phyloP scores from a whole-genome alignment of 306 rosid genomes.

The Carpinus fangiana region DNA sequence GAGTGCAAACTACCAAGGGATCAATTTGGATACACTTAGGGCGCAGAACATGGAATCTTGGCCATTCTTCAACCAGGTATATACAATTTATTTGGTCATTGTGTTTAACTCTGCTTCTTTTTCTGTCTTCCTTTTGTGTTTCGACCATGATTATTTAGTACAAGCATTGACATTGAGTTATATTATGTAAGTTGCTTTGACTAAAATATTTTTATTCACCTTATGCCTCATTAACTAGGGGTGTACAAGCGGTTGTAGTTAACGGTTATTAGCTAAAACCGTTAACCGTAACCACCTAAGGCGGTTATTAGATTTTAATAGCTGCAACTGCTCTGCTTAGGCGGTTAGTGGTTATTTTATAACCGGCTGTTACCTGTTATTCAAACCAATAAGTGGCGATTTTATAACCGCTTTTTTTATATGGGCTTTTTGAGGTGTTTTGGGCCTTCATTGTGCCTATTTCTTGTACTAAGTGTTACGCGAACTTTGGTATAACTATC shows the following conservation, averaged over 20 bases:
- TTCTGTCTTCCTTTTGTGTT: not conserved
- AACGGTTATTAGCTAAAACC: not conserved
- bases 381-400: too few relatives aligned
- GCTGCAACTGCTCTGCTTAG: too few relatives aligned
- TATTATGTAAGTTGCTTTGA: not conserved
- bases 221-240: not conserved
- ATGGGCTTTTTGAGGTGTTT: not conserved
- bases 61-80: constrained; percentile 96
- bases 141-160: not conserved
- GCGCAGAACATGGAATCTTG: constrained; percentile 93
- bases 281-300: too few relatives aligned
- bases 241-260: not conserved
- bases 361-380: too few relatives aligned
- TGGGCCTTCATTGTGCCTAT: too few relatives aligned
- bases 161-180: not conserved
- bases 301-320: too few relatives aligned
- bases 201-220: not conserved
- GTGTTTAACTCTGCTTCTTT: not conserved
- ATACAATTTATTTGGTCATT: not conserved
- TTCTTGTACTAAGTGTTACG: too few relatives aligned
- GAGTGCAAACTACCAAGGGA: constrained; percentile 71
- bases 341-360: too few relatives aligned
- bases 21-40: constrained; percentile 76
- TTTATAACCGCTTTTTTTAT: not conserved
- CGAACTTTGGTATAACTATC: not conserved